Base-by-base conservation (phyloP, 805 yeast species). In the Grigorovia transvaalensis region DNA sequence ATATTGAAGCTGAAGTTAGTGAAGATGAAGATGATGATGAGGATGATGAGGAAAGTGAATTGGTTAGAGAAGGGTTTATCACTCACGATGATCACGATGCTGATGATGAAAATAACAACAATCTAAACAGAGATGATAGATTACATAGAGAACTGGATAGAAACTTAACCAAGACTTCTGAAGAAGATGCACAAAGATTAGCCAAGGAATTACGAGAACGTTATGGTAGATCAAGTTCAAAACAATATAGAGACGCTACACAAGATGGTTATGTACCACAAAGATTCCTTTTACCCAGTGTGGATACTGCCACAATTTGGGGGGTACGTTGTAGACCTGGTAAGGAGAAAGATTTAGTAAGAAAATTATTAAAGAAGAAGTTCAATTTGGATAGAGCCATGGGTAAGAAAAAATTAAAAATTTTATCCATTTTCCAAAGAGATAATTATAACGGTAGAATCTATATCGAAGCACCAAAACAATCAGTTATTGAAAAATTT, bases 1-100 rank as follows among this genome's bases (percentile, higher is more conserved):
- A 93, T 86, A 95, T 93, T 51, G 98, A 93, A 74, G 99, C 97
- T 54, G 98, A 91, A 68, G 99, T 93, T 53, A 96, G 91, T 68
- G 98, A 91, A 55, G 98, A 93, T 58, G 98, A 93, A 51, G 98
- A 91, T 2, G 71, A 68, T 58, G 91, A 88, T 56, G 98, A 90
- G 55, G 98, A 89, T 47, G 98, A 91, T 56, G 98, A 85, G 59
- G 87, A 82, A 59, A 90, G 95, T n/a, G 97, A 86, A 56, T 71
- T 87, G 33, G 80, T 85, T 46, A 80, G 88, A 61, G 95, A 85
- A 65, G 91, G 88, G 63, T 86, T 86, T 64, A 81, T 86, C 57
- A 81, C 87, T 1, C 61, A 65, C 45, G 70, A 68, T 47, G 71
- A 67, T 48, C 80, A 77, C 41, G 84, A 76, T 47, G 82, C 77